A percentile compares a stretch with the other conserved stretches of the same genome.
Evolutionary conservation across 75 land plant species (phyloP).

Genomic region (Sequoia sempervirens): DNA sequence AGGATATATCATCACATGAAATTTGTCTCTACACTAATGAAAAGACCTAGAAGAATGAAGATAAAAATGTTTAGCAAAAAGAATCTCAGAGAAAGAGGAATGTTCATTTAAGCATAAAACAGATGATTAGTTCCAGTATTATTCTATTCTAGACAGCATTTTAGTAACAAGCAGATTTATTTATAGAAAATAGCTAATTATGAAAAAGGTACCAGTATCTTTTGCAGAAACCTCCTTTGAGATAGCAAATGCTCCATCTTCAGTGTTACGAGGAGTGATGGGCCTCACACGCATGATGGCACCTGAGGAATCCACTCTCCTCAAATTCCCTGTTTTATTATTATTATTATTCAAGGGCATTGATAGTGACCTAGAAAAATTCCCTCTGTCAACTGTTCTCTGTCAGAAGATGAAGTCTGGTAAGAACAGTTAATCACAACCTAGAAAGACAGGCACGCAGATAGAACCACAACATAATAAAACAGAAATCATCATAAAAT

Average conservation of each 20-base stretch:
- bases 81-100: not conserved
- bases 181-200: not conserved
- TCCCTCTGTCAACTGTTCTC: constrained; percentile 24
- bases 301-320: constrained; percentile 46
- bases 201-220: constrained; percentile 13
- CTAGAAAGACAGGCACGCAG: not conserved
- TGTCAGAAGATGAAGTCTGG: constrained; percentile 16
- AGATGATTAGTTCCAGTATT: not conserved
- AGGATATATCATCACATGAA: not conserved
- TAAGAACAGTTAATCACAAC: not conserved
- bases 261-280: constrained; percentile 41
- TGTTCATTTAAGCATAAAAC: not conserved
- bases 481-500: not conserved
- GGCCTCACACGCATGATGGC: constrained; percentile 49
- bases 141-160: not conserved
- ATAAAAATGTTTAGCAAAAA: not conserved
- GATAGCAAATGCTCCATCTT: constrained; percentile 3
- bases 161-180: not conserved
- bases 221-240: constrained; percentile 8
- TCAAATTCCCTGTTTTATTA: constrained; percentile 17
- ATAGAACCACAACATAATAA: not conserved
- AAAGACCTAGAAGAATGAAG: not conserved
- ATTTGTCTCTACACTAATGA: not conserved
- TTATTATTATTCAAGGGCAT: constrained; percentile 37
- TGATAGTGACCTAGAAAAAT: constrained; percentile 51